These are phyloP conservation scores for Wickerhamiella hasegawae DNA, from an alignment of 805 yeast genomes.

Conservation along the genomic window DNA sequence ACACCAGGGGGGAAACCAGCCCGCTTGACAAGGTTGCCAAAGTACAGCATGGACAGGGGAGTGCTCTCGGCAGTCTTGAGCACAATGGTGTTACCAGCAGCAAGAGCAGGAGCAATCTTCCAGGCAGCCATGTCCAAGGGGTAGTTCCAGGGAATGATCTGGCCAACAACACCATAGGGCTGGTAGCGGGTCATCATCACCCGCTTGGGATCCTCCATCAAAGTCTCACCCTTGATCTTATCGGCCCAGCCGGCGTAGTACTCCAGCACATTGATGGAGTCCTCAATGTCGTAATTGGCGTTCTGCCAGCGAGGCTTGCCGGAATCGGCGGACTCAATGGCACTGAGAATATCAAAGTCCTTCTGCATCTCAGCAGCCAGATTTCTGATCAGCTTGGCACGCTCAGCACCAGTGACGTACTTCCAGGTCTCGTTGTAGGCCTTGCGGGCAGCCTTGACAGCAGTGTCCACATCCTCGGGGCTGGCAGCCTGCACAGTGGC, in stretches of 20 bases:
- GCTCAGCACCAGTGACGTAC: conserved; percentile 42
- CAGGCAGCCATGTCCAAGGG: conserved; percentile 60
- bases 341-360: conserved; percentile 55
- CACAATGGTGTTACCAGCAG: conserved; percentile 60
- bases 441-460: conserved; percentile 69
- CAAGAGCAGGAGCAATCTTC: conserved; percentile 73
- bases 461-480: conserved; percentile 64
- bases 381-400: conserved; percentile 48
- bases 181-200: conserved; percentile 56
- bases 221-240: conserved; percentile 43
- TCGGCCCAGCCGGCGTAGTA: conserved; percentile 68
- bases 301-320: conserved; percentile 47
- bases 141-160: conserved; percentile 60
- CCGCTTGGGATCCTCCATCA: conserved; percentile 42
- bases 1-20: conserved; percentile 72
- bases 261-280: conserved; percentile 38
- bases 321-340: conserved; percentile 76
- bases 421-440: conserved; percentile 65
- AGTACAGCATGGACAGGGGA: conserved; percentile 49
- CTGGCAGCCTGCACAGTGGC: conserved; percentile 60
- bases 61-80: conserved; percentile 65
- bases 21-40: conserved; percentile 39
- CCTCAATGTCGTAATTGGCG: conserved; percentile 36
- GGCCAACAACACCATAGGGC: conserved; percentile 51
- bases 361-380: conserved; percentile 69